phyloP scores from a whole-genome alignment of 352 stramenopile species.

The Phytophthora constricta region DNA sequence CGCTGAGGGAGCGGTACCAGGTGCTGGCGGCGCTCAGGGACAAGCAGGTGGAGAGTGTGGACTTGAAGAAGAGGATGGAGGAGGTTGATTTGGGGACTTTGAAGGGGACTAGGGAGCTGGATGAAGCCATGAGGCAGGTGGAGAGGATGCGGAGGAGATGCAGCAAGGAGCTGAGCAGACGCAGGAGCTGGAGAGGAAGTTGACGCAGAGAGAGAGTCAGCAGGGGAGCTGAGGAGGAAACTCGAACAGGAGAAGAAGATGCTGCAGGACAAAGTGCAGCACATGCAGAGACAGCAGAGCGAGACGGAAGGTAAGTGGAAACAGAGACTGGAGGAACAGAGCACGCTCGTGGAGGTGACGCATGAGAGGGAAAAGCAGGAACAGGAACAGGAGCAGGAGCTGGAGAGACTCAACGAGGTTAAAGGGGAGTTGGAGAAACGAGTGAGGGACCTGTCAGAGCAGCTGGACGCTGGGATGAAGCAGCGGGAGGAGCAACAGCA shows the following conservation, averaged over 20 bases:
- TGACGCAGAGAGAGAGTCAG: slow-evolving; percentile 30
- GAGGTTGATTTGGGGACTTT: slow-evolving; percentile 72
- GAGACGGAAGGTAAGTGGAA: slow-evolving; percentile 18
- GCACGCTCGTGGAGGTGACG: slow-evolving; percentile 10
- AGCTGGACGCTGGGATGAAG: slow-evolving; percentile 24
- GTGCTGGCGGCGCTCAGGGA: slow-evolving; percentile 52
- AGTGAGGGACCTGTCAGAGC: slow-evolving; percentile 26
- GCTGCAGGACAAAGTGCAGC: slow-evolving; percentile 14
- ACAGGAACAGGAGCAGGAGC: slow-evolving; percentile 34
- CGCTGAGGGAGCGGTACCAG: slow-evolving; percentile 57
- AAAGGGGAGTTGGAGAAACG: slow-evolving; percentile 34
- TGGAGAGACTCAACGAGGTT: slow-evolving; percentile 28
- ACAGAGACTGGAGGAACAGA: slow-evolving; percentile 23
- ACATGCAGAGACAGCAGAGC: neutral
- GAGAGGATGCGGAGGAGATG: slow-evolving; percentile 49
- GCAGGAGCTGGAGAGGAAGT: slow-evolving; percentile 34
- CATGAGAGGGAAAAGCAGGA: slow-evolving; percentile 27
- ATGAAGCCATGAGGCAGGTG: slow-evolving; percentile 52
- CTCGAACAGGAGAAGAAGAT: slow-evolving; percentile 24
- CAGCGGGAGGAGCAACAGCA: slow-evolving; percentile 21
- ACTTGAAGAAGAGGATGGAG: slow-evolving; percentile 49
- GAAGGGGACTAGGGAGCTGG: slow-evolving; percentile 45
- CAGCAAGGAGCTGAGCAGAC: slow-evolving; percentile 41
- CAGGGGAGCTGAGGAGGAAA: slow-evolving; percentile 9
- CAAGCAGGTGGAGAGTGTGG: slow-evolving; percentile 48